Evolutionary conservation across 2,329 filamentous ascomycete species (phyloP), one percentile per base, ranked within the genome.

Genomic region (Alternaria gaisen): DNA sequence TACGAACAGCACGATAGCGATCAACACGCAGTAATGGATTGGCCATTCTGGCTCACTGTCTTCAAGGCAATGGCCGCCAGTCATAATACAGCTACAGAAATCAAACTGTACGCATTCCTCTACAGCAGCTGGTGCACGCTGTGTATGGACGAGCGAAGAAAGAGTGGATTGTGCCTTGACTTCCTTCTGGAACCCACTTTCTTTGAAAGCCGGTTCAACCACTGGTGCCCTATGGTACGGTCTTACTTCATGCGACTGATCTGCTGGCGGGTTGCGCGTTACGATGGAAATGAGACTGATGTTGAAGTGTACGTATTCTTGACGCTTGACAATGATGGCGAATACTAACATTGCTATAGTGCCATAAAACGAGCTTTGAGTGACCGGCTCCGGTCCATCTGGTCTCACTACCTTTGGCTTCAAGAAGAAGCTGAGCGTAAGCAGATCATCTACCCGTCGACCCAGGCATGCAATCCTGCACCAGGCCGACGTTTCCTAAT

Each of bases 201-300:
- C 2, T 97, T 97, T 75, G 88, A 91, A 72, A 88, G 87, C 62
- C 89, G 93, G 63, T 97, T 97, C 80, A 94, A 91, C 73, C 93
- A 97, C 72, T 97, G 94, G 93, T 97, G 92, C 72, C 93, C 94
- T 0, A 97, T 97, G 94, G 92, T 97, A 22, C 87, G 94, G 62
- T 91, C 93, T 14, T 97, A 97, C 77, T 97, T 90, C 75, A 95
- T 97, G 86, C 91, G 94, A 47, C 81, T 97, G 51, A 80, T 97
- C 22, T 97, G 93, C 79, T 97, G 94, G 94, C 88, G 93, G 61
- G 83, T 97, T 48, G 94, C 91, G 66, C 86, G 94, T 64, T 91
- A 91, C 72, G 87, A 89, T 53, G 92, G 90, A 16, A 86, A 85
- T 47, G 83, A 87, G 22, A 86, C 87, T 44, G 85, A 88, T 28